Evolutionary conservation across 208 protist species (phyloP).

Genomic region (Tritrichomonas musculus): DNA sequence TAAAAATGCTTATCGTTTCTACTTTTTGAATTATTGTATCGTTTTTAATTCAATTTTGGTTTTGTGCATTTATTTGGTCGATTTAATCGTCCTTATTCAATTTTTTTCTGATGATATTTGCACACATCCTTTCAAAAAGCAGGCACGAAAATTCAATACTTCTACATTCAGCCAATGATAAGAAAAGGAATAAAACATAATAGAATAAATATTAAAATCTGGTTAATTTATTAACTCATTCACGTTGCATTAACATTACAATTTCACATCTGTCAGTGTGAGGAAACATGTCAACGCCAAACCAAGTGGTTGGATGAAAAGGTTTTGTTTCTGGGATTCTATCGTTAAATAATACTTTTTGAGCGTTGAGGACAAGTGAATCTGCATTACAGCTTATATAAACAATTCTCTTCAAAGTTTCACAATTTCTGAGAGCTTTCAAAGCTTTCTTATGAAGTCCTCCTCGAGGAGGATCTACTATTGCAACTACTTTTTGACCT

Average conservation of each 20-base stretch:
- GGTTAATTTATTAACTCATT: too few relatives aligned
- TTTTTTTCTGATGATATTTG: too few relatives aligned
- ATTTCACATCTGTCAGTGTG: constrained; percentile 40
- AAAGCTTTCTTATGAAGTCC: constrained; percentile 45
- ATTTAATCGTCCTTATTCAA: too few relatives aligned
- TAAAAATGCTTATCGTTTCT: too few relatives aligned
- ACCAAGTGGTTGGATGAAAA: constrained; percentile 18
- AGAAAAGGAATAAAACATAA: too few relatives aligned
- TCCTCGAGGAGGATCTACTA: constrained; percentile 52
- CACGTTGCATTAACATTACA: not conserved
- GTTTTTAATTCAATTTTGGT: too few relatives aligned
- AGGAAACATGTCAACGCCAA: constrained; percentile 47
- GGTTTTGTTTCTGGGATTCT: not conserved
- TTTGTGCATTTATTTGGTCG: too few relatives aligned
- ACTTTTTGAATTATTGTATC: too few relatives aligned
- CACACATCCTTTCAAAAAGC: too few relatives aligned
- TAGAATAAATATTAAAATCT: too few relatives aligned
- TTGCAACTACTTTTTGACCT: constrained; percentile 35
- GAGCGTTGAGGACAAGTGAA: constrained; percentile 23
- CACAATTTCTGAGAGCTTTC: constrained; percentile 40
- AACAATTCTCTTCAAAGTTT: constrained; percentile 30
- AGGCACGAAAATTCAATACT: too few relatives aligned
- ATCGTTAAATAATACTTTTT: constrained; percentile 9
- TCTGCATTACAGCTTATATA: constrained; percentile 48
- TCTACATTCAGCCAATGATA: too few relatives aligned